Evolutionary conservation across 495 filamentous ascomycete genomes (phyloP).

Genomic region (Immersiella caudata): DNA sequence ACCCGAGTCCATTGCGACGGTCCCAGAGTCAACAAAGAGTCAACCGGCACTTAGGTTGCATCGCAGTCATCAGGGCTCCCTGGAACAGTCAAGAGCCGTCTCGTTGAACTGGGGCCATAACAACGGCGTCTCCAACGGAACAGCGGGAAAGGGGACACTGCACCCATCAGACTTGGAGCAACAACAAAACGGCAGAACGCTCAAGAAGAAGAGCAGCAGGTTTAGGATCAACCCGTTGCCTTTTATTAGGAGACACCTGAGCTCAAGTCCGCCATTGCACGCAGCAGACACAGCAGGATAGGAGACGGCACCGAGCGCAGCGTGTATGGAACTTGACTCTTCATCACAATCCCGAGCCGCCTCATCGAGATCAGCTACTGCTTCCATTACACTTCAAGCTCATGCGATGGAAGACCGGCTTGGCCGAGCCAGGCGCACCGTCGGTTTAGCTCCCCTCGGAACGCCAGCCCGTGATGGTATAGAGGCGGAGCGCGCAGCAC

Average conservation of each 20-base stretch:
- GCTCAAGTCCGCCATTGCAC: conserved; percentile 43
- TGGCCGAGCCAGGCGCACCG: neutral
- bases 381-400: neutral
- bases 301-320: conserved; percentile 1
- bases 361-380: neutral
- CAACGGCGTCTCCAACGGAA: conserved; percentile 32
- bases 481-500: neutral
- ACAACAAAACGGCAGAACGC: conserved; percentile 32
- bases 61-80: neutral
- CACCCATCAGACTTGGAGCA: conserved; percentile 29
- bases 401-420: neutral
- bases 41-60: conserved; percentile 24
- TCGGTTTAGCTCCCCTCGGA: neutral
- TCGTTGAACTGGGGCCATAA: neutral
- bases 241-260: conserved; percentile 49
- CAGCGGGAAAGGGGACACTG: conserved; percentile 27
- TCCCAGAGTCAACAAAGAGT: conserved; percentile 32
- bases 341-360: neutral
- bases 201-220: conserved; percentile 53
- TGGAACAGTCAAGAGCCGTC: neutral
- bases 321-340: neutral
- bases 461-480: neutral
- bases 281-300: conserved; percentile 35
- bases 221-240: conserved; percentile 51
- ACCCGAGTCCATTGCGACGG: conserved; percentile 39